A percentile compares a stretch with the other conserved stretches of the same genome.
Evolutionary conservation across 345 rosid species (phyloP).

Genomic region (Aurinia saxatilis): DNA sequence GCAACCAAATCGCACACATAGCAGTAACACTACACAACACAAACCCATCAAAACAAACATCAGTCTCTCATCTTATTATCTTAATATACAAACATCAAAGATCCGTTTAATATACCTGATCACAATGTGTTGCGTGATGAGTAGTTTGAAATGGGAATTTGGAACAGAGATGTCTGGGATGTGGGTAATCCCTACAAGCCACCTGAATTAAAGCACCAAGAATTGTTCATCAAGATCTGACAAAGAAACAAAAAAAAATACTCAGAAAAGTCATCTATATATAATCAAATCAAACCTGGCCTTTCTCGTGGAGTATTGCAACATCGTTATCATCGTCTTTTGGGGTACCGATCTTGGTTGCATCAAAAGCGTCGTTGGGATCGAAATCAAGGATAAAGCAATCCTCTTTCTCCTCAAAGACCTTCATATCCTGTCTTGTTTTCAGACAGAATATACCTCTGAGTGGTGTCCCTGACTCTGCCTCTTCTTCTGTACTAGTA

Average conservation of each 20-base stretch:
- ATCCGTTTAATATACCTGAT: too few species aligned
- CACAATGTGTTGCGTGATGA: constrained; percentile 36
- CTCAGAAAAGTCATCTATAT: background rate
- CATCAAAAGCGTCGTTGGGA: too few species aligned
- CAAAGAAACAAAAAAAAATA: too few species aligned
- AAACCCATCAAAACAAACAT: constrained; percentile 1
- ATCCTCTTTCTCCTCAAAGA: too few species aligned
- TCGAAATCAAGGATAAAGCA: too few species aligned
- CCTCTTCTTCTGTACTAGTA: too few species aligned
- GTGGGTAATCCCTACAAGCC: constrained; percentile 80
- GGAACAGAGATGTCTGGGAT: constrained; percentile 63
- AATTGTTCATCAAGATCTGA: background rate
- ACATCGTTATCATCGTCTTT: constrained; percentile 3
- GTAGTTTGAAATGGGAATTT: constrained; percentile 47
- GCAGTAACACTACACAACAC: constrained; percentile 84
- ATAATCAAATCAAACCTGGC: constrained; percentile 21
- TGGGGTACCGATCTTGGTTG: too few species aligned
- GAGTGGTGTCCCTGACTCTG: too few species aligned
- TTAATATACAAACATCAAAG: too few species aligned
- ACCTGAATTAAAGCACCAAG: constrained; percentile 33
- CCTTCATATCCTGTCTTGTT: too few species aligned
- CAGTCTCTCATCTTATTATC: too few species aligned
- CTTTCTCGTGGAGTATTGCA: constrained; percentile 15
- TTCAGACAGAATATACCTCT: too few species aligned
- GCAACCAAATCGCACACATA: constrained; percentile 58